Base-by-base conservation (phyloP, 1,284 basidiomycete species). In the Sutorius eximius region DNA sequence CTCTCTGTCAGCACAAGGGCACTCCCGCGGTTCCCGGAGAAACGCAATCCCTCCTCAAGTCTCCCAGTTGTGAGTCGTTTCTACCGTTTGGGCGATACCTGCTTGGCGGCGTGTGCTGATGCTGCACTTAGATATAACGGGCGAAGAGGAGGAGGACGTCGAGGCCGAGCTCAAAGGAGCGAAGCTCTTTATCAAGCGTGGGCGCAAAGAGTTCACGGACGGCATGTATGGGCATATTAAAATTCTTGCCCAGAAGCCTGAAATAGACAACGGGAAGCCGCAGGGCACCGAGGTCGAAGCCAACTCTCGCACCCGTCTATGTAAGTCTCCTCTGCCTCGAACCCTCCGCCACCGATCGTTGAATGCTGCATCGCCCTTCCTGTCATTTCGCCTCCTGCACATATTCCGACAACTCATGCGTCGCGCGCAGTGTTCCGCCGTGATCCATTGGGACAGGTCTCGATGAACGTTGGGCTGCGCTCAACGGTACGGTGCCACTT, bases 361-460 rank as follows among this genome's bases (percentile, higher is more conserved):
- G 15, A 70, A 59, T 45, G 10, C 45, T 30, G 16, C 44, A 33
- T 46, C 56, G 41, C 53, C 10, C 33, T 44, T 50, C 47, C 44
- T 55, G 51, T 61, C 50, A 52, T 24, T 40, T 45, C 32, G 27
- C 47, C 24, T 45, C 32, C 44, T 38, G 52, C 33, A 11, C 38
- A 30, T 24, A 45, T 37, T 22, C 37, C 41, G 16, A 45, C 36
- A 37, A 47, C 44, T 37, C 33, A 22, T 33, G 45, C 1, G 29
- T 32, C 48, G 11, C 47, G 18, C 27, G 22, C 55, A 86, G 85
- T 86, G 13, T 86, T 87, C 70, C 81, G 85, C 16, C 80, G 85
- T 6, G 85, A 86, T 59, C 83, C 83, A 1, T 68, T 87, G 32
- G 81, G 82, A 74, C 81, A 87, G 61, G 81, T 86, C 3, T 81